Base-by-base conservation (phyloP, 176 grass and related monocot genomes). In the Alloteropsis semialata region DNA sequence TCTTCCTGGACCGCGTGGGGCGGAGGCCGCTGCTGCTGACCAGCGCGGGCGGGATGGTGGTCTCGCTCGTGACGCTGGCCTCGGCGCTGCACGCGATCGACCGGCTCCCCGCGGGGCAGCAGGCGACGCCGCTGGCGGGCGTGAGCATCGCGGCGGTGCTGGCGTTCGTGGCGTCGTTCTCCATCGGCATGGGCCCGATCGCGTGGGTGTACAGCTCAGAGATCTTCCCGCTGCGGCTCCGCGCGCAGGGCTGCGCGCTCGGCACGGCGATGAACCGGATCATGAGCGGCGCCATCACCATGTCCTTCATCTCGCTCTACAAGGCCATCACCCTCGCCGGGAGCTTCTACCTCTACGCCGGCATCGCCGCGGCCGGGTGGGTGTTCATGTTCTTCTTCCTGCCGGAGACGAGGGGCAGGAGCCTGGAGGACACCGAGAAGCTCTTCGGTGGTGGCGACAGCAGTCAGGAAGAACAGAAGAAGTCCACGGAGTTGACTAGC, bases 161-260 rank as follows among this genome's bases (percentile, higher is more conserved):
- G 28, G 43, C 84, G 42, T 93, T 91, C 77, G 94, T 91, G 30
- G 84, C 72, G 25, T 93, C 85, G 1, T 97, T 97, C 87, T 94
- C 94, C 17, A 77, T 90, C 42, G 94, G 94, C 19, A 74, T 94
- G 39, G 91, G 94, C 0, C 94, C 94, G 0, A 92, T 97, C 69
- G 75, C 91, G n/a, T 97, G 94, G 91, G 94, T 97, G 51, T 97
- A 97, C 91, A 90, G 87, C 88, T 97, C 94, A 4, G 94, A 97
- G 82, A 90, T 97, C 55, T 94, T 97, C 86, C 94, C 94, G 10
- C 81, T 97, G 60, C 87, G 75, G 48, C 69, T 94, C 27, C 84
- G 91, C 43, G 91, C 94, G 25, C 86, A 90, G 71, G 94, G 94
- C 3, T 90, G 89, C 28, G 86, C 89, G 19, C 55, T 97, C 0